Percentiles rank a stretch among this genome's conserved stretches.
Evolutionary conservation across 176 grass and related monocot species (phyloP).

Genomic region (Otatea glauca): DNA sequence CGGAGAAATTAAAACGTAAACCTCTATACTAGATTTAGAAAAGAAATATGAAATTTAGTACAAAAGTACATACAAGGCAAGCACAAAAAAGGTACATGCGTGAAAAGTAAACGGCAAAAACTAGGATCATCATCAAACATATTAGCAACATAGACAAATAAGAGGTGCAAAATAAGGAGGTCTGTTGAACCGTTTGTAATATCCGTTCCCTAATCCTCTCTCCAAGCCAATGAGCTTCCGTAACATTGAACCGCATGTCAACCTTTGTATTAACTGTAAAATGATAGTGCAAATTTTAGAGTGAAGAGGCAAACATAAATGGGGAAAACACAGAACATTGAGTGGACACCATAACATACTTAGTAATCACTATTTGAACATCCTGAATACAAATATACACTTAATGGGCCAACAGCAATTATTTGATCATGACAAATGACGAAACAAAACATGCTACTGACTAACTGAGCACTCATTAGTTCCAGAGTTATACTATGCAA

Average conservation of each 20-base stretch:
- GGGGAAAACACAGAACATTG: neutral
- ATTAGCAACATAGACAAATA: neutral
- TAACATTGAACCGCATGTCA: slow-evolving; percentile 97
- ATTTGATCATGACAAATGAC: slow-evolving; percentile 21
- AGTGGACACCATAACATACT: neutral
- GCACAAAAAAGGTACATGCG: neutral
- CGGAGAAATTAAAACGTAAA: slow-evolving; percentile 24
- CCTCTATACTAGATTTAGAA: slow-evolving; percentile 1
- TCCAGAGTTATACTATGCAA: neutral
- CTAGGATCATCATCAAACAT: neutral
- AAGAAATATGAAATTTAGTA: neutral
- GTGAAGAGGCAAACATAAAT: neutral
- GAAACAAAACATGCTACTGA: slow-evolving; percentile 7
- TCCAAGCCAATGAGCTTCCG: slow-evolving; percentile 84
- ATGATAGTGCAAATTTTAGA: slow-evolving; percentile 4
- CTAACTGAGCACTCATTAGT: neutral
- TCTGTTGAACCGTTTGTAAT: slow-evolving; percentile 73
- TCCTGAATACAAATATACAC: neutral
- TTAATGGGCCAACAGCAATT: neutral
- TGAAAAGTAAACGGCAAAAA: slow-evolving; percentile 1
- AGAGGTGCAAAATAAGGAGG: slow-evolving; percentile 24
- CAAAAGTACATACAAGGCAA: slow-evolving; percentile 15
- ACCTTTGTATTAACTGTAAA: slow-evolving; percentile 96
- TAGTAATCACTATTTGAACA: slow-evolving; percentile 21
- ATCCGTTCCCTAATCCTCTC: slow-evolving; percentile 86